Evolutionary conservation across 257 asterid species (phyloP), one percentile per base, ranked within the genome.

Genomic region (Nicotiana paniculata): DNA sequence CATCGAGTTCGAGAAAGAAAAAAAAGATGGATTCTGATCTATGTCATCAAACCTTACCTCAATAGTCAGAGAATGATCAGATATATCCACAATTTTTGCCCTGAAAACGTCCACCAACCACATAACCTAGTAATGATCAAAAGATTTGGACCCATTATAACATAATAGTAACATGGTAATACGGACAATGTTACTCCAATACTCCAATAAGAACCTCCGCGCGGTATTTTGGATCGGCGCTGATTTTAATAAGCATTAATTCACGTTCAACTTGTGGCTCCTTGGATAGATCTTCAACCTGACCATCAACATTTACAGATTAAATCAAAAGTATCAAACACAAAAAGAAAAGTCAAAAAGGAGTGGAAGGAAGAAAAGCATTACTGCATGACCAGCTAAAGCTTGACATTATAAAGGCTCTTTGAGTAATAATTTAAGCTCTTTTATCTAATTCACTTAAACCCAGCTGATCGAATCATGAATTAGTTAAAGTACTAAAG

Each of bases 181-280:
- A 74, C 15, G 7, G 77, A 58, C 18, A 79, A 83, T 61, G 11
- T 26, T 16, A 39, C 78, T 24, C 79, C 48, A 37, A 37, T 37
- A 37, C 46, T 37, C 46, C 46, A 43, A 43, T 43, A 81, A 82
- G 69, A 78, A 94, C 98, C 97, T 95, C 99, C 1, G 93, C 94
- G 66, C 93, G 92, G 81, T 87, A 62, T 80, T 82, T 76, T 63
- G 97, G 99, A 84, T 96, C 93, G 0, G 97, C 92, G 72, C 87
- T 93, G 86, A 96, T 96, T 89, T 96, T 96, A 84, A 96, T 92
- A 51, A 96, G 97, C 97, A 96, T 96, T 85, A 94, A 86, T 82
- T 96, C 99, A 13, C 99, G 94, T 88, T 96, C 99, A 80, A 96
- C 99, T 86, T 94, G 99, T 26, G 99, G 96, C 84, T 91, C 98